Conservation (phyloP, 106 monocot genomes). For the Platanthera zijinensis region DNA sequence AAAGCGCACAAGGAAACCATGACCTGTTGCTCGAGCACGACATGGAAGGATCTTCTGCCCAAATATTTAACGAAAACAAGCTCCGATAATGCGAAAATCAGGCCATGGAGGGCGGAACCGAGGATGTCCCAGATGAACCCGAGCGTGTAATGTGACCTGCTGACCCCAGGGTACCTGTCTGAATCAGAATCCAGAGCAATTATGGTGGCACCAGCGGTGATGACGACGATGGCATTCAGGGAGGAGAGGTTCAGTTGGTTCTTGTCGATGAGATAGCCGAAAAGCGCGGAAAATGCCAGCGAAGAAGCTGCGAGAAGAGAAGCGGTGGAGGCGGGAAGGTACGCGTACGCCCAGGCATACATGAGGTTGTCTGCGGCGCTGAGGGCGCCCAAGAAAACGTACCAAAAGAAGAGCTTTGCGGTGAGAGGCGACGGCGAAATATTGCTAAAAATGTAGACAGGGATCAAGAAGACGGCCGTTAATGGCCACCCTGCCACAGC, state of each 20-base stretch:
- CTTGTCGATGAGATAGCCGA: conserved; percentile 70
- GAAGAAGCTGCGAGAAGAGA: conserved; percentile 78
- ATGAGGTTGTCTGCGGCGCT: conserved; percentile 84
- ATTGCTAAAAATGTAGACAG: conserved; percentile 40
- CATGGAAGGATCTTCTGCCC: conserved; percentile 76
- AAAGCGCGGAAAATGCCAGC: conserved; percentile 66
- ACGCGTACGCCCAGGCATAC: conserved; percentile 89
- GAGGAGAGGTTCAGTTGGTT: conserved; percentile 62
- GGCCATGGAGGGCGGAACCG: conserved; percentile 88
- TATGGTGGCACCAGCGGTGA: conserved; percentile 58
- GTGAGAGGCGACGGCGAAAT: conserved; percentile 55
- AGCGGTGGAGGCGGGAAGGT: conserved; percentile 87
- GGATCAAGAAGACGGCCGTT: conserved; percentile 44
- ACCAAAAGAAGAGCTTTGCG: conserved; percentile 54
- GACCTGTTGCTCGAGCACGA: conserved; percentile 81
- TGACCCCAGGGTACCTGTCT: conserved; percentile 61
- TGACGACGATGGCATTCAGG: conserved; percentile 71
- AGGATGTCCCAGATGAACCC: conserved; percentile 72
- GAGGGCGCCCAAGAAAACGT: conserved; percentile 62
- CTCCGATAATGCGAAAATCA: conserved; percentile 95
- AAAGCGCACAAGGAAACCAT: conserved; percentile 82
- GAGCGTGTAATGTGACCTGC: conserved; percentile 45
- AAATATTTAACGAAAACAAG: conserved; percentile 60
- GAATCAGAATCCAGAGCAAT: conserved; percentile 73
- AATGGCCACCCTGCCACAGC: conserved; percentile 97